Conservation (phyloP, 495 filamentous ascomycete genomes). For the Patellaria atrata region DNA sequence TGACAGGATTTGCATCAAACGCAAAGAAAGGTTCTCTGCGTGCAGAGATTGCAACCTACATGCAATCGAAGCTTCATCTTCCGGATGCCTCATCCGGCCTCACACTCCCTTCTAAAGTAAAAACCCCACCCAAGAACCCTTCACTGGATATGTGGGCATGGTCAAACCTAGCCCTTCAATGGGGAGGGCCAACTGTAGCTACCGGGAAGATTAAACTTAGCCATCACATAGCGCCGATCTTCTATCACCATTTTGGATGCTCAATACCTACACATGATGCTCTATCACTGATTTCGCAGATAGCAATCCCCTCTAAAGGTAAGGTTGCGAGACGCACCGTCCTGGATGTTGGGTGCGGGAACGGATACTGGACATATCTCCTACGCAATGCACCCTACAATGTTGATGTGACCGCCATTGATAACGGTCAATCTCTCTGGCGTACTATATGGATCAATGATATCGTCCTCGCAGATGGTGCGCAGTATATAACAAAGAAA, state of each 20-base stretch:
- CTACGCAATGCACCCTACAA: conserved; percentile 27
- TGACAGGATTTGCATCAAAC: conserved; percentile 40
- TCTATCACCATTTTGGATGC: conserved; percentile 57
- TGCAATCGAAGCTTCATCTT: conserved; percentile 27
- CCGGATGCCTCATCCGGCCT: conserved; percentile 13
- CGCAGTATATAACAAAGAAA: conserved; percentile 28
- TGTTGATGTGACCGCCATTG: conserved; percentile 31
- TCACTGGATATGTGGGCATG: conserved; percentile 43
- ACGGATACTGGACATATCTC: conserved; percentile 50
- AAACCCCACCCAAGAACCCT: conserved; percentile 37
- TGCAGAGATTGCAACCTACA: conserved; percentile 33
- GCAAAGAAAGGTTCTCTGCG: conserved; percentile 43
- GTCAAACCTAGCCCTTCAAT: conserved; percentile 34
- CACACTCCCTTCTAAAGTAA: conserved; percentile 19
- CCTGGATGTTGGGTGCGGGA: conserved; percentile 42
- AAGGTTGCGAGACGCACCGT: conserved; percentile 26
- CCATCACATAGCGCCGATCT: conserved; percentile 45
- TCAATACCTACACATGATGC: conserved; percentile 41
- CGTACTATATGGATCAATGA: conserved; percentile 45
- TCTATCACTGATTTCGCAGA: conserved; percentile 34
- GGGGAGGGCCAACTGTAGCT: conserved; percentile 35
- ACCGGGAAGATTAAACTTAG: conserved; percentile 27
- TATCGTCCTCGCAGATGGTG: conserved; percentile 35
- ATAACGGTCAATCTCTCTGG: conserved; percentile 41
- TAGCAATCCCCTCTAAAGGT: conserved; percentile 19